Evolutionary conservation across 1,139 yeast species (phyloP).

Genomic region (Pichia sp.): DNA sequence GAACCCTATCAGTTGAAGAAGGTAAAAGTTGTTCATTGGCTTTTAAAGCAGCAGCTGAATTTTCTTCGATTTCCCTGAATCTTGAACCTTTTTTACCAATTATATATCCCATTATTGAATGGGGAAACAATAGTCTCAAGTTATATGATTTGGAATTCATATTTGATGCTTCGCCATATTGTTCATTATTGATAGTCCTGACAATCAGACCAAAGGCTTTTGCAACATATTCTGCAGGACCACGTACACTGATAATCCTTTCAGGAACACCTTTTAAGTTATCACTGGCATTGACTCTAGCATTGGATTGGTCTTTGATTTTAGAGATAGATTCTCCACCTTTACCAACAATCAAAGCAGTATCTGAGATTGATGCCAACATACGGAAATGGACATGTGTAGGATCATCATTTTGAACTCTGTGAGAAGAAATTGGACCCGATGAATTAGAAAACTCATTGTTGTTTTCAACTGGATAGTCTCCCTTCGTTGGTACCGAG

Average conservation of each 20-base stretch:
- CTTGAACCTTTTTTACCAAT: slow-evolving; percentile 75
- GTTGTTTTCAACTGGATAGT: neutral
- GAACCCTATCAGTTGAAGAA: slow-evolving; percentile 69
- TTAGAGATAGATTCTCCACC: slow-evolving; percentile 66
- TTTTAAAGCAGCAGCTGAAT: slow-evolving; percentile 69
- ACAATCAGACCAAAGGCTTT: slow-evolving; percentile 73
- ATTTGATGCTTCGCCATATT: slow-evolving; percentile 55
- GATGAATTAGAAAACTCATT: slow-evolving; percentile 7
- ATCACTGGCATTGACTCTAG: slow-evolving; percentile 70
- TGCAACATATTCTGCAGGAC: slow-evolving; percentile 74
- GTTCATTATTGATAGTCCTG: slow-evolving; percentile 60
- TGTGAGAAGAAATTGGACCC: slow-evolving; percentile 24
- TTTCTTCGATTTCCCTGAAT: slow-evolving; percentile 76
- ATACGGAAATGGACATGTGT: slow-evolving; percentile 61
- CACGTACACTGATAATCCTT: slow-evolving; percentile 68
- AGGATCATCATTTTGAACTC: slow-evolving; percentile 40
- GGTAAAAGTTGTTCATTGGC: slow-evolving; percentile 76
- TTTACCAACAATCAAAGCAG: slow-evolving; percentile 67
- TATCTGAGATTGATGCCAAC: slow-evolving; percentile 73
- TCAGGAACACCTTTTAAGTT: slow-evolving; percentile 68
- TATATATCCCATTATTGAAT: slow-evolving; percentile 71
- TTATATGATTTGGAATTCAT: slow-evolving; percentile 47
- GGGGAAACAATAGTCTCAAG: slow-evolving; percentile 64
- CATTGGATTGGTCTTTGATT: slow-evolving; percentile 57
- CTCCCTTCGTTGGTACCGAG: slow-evolving; percentile 9